Evolutionary conservation across 495 filamentous ascomycete species (phyloP).

Genomic region (Podospora pseudoanserina): DNA sequence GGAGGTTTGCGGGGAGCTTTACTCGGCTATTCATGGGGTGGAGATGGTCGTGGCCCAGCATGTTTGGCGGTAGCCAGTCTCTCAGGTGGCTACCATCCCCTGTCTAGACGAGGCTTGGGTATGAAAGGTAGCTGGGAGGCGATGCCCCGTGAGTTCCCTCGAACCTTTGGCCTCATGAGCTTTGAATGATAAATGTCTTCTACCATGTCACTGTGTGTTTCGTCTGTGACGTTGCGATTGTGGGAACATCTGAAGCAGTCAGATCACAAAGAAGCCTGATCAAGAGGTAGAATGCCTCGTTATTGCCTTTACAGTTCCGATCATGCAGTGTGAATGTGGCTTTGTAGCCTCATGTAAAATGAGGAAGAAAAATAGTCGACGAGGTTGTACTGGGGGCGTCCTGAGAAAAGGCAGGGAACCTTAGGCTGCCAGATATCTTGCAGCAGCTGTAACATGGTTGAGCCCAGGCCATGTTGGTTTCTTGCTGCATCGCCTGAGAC

Average conservation of each 20-base stretch:
- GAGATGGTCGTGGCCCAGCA: not conserved
- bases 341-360: not conserved
- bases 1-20: not conserved
- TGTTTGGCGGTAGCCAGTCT: not conserved
- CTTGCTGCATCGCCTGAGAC: not conserved
- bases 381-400: not conserved
- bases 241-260: not conserved
- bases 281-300: not conserved
- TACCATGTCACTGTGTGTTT: no score
- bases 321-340: not conserved
- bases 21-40: not conserved
- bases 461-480: not conserved
- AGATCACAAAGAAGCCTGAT: not conserved
- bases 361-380: not conserved
- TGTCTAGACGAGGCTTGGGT: no score
- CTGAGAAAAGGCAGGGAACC: not conserved
- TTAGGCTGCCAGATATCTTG: conserved; percentile 7
- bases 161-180: no score
- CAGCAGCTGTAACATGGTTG: conserved; percentile 1
- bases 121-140: no score
- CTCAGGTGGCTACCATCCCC: not conserved
- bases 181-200: no score
- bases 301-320: not conserved
- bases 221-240: not conserved
- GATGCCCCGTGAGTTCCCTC: no score